Conservation (phyloP, 2,329 filamentous ascomycete genomes). For the Ascocoryne sarcoides region DNA sequence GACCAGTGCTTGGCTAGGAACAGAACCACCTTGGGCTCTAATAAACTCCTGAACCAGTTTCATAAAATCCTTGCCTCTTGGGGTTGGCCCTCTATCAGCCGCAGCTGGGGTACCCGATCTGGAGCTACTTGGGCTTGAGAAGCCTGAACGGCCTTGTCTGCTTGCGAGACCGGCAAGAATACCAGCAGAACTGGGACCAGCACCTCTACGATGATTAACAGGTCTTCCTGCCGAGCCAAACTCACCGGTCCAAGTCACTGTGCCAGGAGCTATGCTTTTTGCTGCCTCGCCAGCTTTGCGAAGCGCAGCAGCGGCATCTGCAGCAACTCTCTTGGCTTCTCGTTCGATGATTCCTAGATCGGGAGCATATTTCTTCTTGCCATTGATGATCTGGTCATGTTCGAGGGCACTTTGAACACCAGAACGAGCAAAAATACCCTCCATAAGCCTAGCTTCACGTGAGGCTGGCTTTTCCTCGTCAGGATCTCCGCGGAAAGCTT, state of each 20-base stretch:
- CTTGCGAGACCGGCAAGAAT: constrained; percentile 49
- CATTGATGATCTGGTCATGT: constrained; percentile 84
- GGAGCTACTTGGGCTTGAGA: constrained; percentile 36
- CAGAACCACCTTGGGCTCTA: constrained; percentile 64
- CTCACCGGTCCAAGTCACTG: constrained; percentile 88
- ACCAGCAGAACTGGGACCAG: constrained; percentile 43
- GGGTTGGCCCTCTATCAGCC: constrained; percentile 23
- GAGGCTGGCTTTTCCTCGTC: constrained; percentile 34
- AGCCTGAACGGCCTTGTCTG: constrained; percentile 36
- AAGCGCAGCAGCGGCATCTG: constrained; percentile 68
- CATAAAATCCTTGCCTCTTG: constrained; percentile 54
- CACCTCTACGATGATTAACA: constrained; percentile 36
- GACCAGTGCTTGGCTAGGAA: constrained; percentile 76
- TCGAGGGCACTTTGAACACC: constrained; percentile 87
- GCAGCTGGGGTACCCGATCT: constrained; percentile 38
- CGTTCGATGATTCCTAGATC: constrained; percentile 71
- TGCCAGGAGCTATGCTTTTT: constrained; percentile 65
- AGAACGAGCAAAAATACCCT: constrained; percentile 78
- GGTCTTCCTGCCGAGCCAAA: constrained; percentile 70
- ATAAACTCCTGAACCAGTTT: constrained; percentile 73
- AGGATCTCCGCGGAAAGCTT: constrained; percentile 48
- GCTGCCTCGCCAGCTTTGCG: constrained; percentile 66
- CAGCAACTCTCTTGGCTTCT: constrained; percentile 73
- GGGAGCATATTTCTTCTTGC: constrained; percentile 60
- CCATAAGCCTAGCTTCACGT: constrained; percentile 71